Evolutionary conservation across 176 grass and related monocot species (phyloP).

Genomic region (Coix lacrymajobi): DNA sequence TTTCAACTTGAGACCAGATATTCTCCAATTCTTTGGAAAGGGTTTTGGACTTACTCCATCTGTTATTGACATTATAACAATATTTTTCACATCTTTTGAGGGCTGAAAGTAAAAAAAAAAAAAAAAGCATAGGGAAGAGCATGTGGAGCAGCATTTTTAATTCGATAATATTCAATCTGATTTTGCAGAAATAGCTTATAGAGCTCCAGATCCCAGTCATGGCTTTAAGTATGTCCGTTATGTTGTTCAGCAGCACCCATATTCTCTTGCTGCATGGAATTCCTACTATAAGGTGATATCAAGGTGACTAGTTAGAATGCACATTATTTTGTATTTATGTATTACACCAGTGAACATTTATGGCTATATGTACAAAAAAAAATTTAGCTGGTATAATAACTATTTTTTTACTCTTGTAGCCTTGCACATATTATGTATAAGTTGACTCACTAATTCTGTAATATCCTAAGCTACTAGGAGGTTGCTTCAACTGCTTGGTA

Average conservation of each 20-base stretch:
- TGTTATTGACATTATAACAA: background rate
- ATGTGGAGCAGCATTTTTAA: background rate
- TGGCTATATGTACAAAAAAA: background rate
- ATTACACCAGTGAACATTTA: background rate
- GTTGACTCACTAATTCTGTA: background rate
- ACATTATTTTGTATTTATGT: background rate
- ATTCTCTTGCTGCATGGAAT: conserved; percentile 80
- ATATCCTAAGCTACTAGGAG: background rate
- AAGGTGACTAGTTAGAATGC: conserved; percentile 47
- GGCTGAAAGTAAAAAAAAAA: background rate
- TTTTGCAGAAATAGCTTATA: conserved; percentile 91
- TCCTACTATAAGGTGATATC: conserved; percentile 90
- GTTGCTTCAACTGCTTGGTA: background rate
- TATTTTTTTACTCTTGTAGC: background rate
- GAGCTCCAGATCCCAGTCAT: conserved; percentile 72
- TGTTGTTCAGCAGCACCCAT: conserved; percentile 78
- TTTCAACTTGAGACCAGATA: background rate
- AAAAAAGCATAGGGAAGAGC: background rate
- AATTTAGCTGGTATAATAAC: background rate
- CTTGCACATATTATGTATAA: background rate
- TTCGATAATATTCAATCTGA: background rate
- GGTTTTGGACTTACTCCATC: background rate
- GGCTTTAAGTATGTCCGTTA: conserved; percentile 92
- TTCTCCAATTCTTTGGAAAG: background rate
- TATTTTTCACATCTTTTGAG: background rate